A percentile compares a stretch with the other conserved stretches of the same genome.
Conservation (phyloP, 768 basidiomycete genomes). For the Xerocomus brunneocitrinus region DNA sequence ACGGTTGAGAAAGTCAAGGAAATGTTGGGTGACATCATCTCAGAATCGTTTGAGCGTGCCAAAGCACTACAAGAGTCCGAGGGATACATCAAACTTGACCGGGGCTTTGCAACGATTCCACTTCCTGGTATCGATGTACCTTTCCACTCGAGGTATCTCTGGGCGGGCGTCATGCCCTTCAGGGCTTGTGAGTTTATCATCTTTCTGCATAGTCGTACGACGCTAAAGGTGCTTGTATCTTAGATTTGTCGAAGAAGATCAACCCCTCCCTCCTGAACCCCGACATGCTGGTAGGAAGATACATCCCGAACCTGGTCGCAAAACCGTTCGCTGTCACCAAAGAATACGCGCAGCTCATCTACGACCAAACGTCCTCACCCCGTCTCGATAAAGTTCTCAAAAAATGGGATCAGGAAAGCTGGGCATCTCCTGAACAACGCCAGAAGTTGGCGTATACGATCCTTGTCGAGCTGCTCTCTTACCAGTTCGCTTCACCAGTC, state of each 20-base stretch:
- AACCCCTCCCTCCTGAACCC: constrained; percentile 88
- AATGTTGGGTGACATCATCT: constrained; percentile 90
- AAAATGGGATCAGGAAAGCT: constrained; percentile 88
- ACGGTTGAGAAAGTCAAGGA: constrained; percentile 92
- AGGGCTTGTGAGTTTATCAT: constrained; percentile 71
- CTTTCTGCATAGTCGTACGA: not conserved
- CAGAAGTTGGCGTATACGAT: constrained; percentile 95
- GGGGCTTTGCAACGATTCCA: constrained; percentile 94
- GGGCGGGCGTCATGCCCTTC: constrained; percentile 98
- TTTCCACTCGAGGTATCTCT: constrained; percentile 98
- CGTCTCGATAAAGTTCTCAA: constrained; percentile 92
- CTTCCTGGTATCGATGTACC: constrained; percentile 97
- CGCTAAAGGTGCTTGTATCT: not conserved
- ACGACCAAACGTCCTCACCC: constrained; percentile 94
- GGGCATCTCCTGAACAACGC: constrained; percentile 76
- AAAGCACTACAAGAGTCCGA: constrained; percentile 74
- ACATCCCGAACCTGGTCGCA: constrained; percentile 95
- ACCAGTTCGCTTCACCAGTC: constrained; percentile 97
- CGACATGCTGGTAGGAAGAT: constrained; percentile 90
- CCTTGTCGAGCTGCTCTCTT: constrained; percentile 93
- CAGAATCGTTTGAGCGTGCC: constrained; percentile 71
- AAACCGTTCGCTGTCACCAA: constrained; percentile 78
- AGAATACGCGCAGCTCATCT: constrained; percentile 91
- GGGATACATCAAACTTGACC: constrained; percentile 90
- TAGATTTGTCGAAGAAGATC: constrained; percentile 97